These are phyloP conservation scores for Ajuga reptans DNA, from an alignment of 305 asterid genomes.

Conservation along the genomic window DNA sequence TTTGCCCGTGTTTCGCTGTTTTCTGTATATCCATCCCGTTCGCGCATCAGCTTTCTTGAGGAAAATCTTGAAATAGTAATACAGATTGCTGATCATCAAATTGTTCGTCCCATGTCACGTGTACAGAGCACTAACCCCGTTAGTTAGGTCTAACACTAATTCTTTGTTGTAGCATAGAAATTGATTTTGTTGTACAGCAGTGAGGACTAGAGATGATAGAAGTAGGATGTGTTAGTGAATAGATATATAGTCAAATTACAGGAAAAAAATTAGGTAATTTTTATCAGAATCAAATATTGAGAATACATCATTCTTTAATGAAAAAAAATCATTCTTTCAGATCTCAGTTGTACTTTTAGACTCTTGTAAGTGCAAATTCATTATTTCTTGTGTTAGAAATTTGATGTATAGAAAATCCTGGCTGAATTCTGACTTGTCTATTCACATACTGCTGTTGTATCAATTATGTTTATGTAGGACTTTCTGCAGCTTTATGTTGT, in stretches of 20 bases:
- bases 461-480: too few species aligned
- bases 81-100: slow-evolving; percentile 28
- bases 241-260: slow-evolving; percentile 29
- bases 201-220: slow-evolving; percentile 24
- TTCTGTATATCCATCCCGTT: slow-evolving; percentile 21
- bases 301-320: slow-evolving; percentile 17
- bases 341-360: neutral
- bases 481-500: too few species aligned
- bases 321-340: slow-evolving; percentile 13
- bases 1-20: neutral
- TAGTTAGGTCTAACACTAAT: slow-evolving; percentile 41
- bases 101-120: slow-evolving; percentile 26
- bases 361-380: neutral
- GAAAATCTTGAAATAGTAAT: slow-evolving; percentile 22
- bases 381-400: neutral
- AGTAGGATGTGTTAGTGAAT: slow-evolving; percentile 28
- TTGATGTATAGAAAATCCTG: too few species aligned
- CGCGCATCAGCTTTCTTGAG: slow-evolving; percentile 19
- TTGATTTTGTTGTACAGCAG: slow-evolving; percentile 48
- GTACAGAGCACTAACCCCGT: slow-evolving; percentile 35
- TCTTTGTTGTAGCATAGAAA: slow-evolving; percentile 56
- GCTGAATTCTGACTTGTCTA: too few species aligned
- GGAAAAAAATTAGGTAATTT: slow-evolving; percentile 20
- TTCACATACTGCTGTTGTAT: too few species aligned
- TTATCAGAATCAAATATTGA: neutral